A percentile compares a stretch with the other conserved stretches of the same genome.
These are phyloP conservation scores for Tricharina praecox DNA, from an alignment of 495 filamentous ascomycete species.

Conservation along the genomic window DNA sequence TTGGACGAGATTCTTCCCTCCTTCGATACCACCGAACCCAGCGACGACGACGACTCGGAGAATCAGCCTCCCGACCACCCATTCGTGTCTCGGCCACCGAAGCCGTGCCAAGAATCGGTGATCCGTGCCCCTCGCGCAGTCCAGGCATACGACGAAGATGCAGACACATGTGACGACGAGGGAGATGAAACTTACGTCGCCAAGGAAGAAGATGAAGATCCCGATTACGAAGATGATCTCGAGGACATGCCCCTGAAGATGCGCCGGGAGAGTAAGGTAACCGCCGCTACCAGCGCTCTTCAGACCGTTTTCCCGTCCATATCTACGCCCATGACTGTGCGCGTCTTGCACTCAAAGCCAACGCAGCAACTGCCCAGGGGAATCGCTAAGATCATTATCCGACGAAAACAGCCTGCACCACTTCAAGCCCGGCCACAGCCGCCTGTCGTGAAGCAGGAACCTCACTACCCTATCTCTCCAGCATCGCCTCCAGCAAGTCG, in stretches of 20 bases:
- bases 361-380: conserved; percentile 21
- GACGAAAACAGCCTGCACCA: conserved; percentile 19
- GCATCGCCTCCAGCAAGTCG: conserved; percentile 51
- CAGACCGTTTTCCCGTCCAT: too few relatives aligned
- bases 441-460: conserved; percentile 30
- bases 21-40: conserved; percentile 54
- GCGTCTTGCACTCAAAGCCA: conserved; percentile 8
- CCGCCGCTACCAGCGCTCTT: too few relatives aligned
- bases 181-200: conserved; percentile 29
- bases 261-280: conserved; percentile 14
- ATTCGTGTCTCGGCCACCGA: not conserved
- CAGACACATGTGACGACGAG: conserved; percentile 20
- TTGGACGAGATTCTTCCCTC: conserved; percentile 47
- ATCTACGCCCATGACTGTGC: too few relatives aligned
- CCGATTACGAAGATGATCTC: conserved; percentile 34
- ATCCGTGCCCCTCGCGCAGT: not conserved
- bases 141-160: conserved; percentile 21
- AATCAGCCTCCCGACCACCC: conserved; percentile 16
- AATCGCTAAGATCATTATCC: conserved; percentile 20
- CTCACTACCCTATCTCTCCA: conserved; percentile 45
- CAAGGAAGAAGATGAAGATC: conserved; percentile 36
- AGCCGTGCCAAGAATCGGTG: too few relatives aligned
- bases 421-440: conserved; percentile 24
- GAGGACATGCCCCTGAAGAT: conserved; percentile 24
- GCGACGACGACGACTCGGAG: conserved; percentile 54